Evolutionary conservation across 805 yeast genomes (phyloP), one percentile per base, ranked within the genome.

Genomic region (Saccharomycopsis fibuligera): DNA sequence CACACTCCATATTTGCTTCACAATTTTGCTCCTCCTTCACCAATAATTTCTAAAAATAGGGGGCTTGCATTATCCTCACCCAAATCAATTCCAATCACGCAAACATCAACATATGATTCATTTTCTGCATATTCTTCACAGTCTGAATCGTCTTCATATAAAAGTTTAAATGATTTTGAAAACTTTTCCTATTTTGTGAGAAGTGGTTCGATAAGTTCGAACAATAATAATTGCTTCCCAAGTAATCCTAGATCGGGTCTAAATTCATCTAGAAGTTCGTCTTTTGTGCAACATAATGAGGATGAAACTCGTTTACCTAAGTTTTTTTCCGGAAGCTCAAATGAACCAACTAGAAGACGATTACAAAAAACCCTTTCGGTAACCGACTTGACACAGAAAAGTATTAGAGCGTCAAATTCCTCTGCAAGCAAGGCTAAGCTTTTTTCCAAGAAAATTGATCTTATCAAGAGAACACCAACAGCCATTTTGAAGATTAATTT

Each of bases 371-470:
- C 47, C 14, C n/a, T 38, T 16, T 49, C 53, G 6, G 50, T 52
- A 12, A 45, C 55, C 2, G 55, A 52, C 33, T 35, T 52, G 22
- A 52, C 55, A 6, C 55, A 52, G 19, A 45, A 47, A 22, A 49
- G 51, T 41, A 52, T 52, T 17, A 14, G 54, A 27, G 45, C 51
- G 5, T 40, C 53, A 1, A 43, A 41, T 29, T 47, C 44, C 24
- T 25, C 21, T 29, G 23, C n/a, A 5, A 42, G 25, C 3, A 44
- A 44, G 27, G 19, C 39, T 19, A 51, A 41, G 25, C 23, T 36
- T 19, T 21, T 22, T 23, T 35, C 40, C 6, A 38, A 41, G 27
- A 42, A 39, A 30, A 29, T 45, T 10, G 47, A 48, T 30, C 38
- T 51, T 10, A 14, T 51, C 9, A 22, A 37, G 2, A 27, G 55